Evolutionary conservation across 1,139 yeast genomes (phyloP).

Genomic region (Geotrichum reessii): DNA sequence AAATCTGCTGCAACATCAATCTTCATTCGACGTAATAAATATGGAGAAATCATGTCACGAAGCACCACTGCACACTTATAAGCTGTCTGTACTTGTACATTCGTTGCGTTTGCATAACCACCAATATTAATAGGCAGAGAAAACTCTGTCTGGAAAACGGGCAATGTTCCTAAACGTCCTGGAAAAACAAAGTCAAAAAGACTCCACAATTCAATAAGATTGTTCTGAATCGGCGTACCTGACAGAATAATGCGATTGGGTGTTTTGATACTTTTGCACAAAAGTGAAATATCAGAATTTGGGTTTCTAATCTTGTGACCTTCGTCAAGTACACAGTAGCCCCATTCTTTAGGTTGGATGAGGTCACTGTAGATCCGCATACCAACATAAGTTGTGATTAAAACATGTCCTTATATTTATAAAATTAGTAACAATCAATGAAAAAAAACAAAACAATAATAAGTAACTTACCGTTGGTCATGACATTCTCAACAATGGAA

Average conservation of each 20-base stretch:
- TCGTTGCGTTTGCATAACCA: slow-evolving; percentile 97
- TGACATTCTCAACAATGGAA: slow-evolving; percentile 47
- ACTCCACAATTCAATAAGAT: slow-evolving; percentile 87
- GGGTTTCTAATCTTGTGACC: slow-evolving; percentile 97
- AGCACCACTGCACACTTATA: slow-evolving; percentile 91
- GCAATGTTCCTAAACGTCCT: slow-evolving; percentile 87
- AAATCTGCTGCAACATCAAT: slow-evolving; percentile 95
- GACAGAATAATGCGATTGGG: slow-evolving; percentile 79
- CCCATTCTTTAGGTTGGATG: slow-evolving; percentile 73
- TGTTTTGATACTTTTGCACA: slow-evolving; percentile 78
- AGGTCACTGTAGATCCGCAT: slow-evolving; percentile 67
- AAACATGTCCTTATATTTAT: slow-evolving; percentile 47
- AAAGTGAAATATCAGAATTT: slow-evolving; percentile 77
- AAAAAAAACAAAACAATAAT: not conserved
- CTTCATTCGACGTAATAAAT: slow-evolving; percentile 77
- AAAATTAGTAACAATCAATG: not conserved
- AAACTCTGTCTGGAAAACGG: slow-evolving; percentile 89
- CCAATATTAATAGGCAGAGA: slow-evolving; percentile 91
- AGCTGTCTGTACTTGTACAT: slow-evolving; percentile 93
- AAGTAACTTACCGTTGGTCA: slow-evolving; percentile 42
- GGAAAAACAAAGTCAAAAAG: slow-evolving; percentile 93
- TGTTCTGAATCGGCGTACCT: slow-evolving; percentile 96
- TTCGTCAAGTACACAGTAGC: slow-evolving; percentile 86
- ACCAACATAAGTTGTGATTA: slow-evolving; percentile 91
- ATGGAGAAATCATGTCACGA: slow-evolving; percentile 84